Conservation (phyloP, 2,329 filamentous ascomycete species). For the Calonectria naviculata region DNA sequence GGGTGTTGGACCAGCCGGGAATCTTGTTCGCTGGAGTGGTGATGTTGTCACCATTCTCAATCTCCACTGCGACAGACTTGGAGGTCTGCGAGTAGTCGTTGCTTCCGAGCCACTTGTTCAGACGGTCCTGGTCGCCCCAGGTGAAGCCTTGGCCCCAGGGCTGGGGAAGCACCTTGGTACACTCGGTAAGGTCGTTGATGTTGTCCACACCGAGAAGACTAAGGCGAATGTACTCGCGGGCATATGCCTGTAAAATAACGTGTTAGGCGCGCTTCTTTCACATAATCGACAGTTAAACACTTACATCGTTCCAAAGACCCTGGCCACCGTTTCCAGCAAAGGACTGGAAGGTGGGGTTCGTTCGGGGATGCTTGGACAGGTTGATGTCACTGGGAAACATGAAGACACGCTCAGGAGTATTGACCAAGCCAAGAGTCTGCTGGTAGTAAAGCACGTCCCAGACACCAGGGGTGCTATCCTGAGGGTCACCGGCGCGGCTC, state of each 20-base stretch:
- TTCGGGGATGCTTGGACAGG: slow-evolving; percentile 50
- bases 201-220: slow-evolving; percentile 67
- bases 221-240: slow-evolving; percentile 64
- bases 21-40: slow-evolving; percentile 35
- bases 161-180: slow-evolving; percentile 62
- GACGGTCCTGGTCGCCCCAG: slow-evolving; percentile 32
- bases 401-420: slow-evolving; percentile 50
- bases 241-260: slow-evolving; percentile 53
- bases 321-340: slow-evolving; percentile 51
- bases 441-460: slow-evolving; percentile 66
- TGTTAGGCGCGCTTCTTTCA: slow-evolving; percentile 6
- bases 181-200: slow-evolving; percentile 66
- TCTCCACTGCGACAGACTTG: slow-evolving; percentile 37
- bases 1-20: slow-evolving; percentile 31
- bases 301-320: slow-evolving; percentile 54
- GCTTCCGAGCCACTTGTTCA: slow-evolving; percentile 43
- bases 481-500: slow-evolving; percentile 53
- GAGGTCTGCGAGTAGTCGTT: slow-evolving; percentile 39
- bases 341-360: slow-evolving; percentile 48
- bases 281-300: slow-evolving; percentile 4
- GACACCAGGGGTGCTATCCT: slow-evolving; percentile 63
- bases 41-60: slow-evolving; percentile 37
- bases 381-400: slow-evolving; percentile 55
- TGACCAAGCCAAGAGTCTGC: slow-evolving; percentile 46
- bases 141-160: slow-evolving; percentile 19